Evolutionary conservation across 768 basidiomycete species (phyloP).

Genomic region (Rubroboletus pulcherrimus): DNA sequence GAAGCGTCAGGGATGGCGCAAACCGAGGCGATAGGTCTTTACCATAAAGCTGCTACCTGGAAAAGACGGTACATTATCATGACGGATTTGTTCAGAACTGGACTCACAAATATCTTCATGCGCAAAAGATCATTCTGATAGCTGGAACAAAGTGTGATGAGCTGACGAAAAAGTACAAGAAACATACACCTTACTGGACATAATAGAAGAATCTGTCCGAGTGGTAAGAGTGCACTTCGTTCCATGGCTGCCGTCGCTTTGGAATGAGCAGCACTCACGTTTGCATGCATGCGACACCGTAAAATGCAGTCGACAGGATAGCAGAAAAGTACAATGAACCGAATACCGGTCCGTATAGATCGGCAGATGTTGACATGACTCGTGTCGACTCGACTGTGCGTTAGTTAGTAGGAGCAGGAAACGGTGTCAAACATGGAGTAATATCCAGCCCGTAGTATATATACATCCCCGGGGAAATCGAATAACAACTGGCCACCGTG

Average conservation of each 20-base stretch:
- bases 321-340: constrained; percentile 2
- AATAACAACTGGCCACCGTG: too few species aligned
- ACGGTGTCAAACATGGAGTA: neutral
- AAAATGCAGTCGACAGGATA: neutral
- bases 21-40: neutral
- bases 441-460: neutral
- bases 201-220: constrained; percentile 10
- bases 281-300: constrained; percentile 10
- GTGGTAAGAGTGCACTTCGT: neutral
- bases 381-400: neutral
- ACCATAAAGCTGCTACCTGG: constrained; percentile 15
- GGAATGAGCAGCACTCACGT: neutral
- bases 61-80: neutral
- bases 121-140: constrained; percentile 3
- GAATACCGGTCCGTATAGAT: neutral
- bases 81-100: neutral
- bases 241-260: neutral
- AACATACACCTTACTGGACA: neutral
- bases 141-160: neutral
- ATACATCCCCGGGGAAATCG: neutral
- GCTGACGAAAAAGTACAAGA: neutral
- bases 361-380: neutral
- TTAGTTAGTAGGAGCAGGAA: neutral
- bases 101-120: constrained; percentile 11
- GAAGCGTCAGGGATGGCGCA: neutral